A percentile compares a stretch with the other conserved stretches of the same genome.
phyloP scores from a whole-genome alignment of 202 grass and related monocot genomes.

The Carex sylvatica region DNA sequence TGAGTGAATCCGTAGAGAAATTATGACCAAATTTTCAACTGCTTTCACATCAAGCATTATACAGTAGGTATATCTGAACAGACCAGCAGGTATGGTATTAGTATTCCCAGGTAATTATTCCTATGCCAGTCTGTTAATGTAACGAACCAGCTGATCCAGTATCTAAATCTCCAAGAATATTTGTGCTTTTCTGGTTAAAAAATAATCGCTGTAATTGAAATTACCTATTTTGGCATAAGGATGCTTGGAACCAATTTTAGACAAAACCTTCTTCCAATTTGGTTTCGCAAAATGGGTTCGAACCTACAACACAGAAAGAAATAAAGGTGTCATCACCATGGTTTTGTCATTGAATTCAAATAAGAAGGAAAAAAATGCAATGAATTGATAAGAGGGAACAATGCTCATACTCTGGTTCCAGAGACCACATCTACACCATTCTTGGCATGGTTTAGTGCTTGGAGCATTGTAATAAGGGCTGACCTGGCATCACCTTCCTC shows the following conservation, averaged over 20 bases:
- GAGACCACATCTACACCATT: conserved; percentile 91
- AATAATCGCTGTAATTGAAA: conserved; percentile 8
- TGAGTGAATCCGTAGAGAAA: background rate
- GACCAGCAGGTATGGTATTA: background rate
- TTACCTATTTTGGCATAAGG: conserved; percentile 84
- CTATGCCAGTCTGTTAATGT: background rate
- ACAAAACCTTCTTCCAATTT: conserved; percentile 86
- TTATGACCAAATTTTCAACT: background rate
- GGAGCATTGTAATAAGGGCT: conserved; percentile 87
- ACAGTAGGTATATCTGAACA: conserved; percentile 6
- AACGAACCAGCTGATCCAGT: background rate
- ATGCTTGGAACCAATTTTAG: conserved; percentile 81
- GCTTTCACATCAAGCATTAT: background rate
- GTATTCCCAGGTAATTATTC: background rate
- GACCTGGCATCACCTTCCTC: conserved; percentile 94
- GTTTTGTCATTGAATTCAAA: background rate
- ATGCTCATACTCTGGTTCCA: conserved; percentile 66
- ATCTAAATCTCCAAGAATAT: background rate
- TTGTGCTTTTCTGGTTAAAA: conserved; percentile 3
- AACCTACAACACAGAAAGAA: conserved; percentile 44
- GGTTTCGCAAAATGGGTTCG: conserved; percentile 91
- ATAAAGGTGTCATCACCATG: conserved; percentile 5
- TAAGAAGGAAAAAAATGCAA: background rate
- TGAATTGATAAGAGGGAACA: background rate
- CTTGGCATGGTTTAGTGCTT: conserved; percentile 81